Base-by-base conservation (phyloP, 1,284 basidiomycete species). In the Cerioporus squamosus region DNA sequence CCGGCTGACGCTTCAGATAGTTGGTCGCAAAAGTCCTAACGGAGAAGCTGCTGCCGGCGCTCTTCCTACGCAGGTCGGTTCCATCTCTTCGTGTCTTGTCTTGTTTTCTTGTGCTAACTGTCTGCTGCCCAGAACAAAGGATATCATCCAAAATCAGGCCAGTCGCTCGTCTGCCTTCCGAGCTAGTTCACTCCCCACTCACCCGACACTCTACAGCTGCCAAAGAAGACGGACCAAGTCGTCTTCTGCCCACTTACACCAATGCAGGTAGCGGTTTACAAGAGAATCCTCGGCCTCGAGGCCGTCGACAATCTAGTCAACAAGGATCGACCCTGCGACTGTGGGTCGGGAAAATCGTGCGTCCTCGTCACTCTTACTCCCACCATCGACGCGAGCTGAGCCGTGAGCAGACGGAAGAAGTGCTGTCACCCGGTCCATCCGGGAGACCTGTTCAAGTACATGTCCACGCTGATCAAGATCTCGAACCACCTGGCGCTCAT, bases 401-500 rank as follows among this genome's bases (percentile, higher is more conserved):
- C 6, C 17, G 8, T 44, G 3, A 36, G 43, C 62, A 92, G 89
- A 59, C 81, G 85, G 26, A 86, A 84, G 65, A 75, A 77, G 10
- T 93, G 91, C 60, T 90, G 87, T 64, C 77, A 87, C 69, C 81
- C 81, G 5, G 83, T 83, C 45, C 81, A 84, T 14, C 74, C 80
- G 20, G 85, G 81, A 0, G 86, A 88, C 55, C 76, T 90, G 15
- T 86, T 94, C 70, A 84, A 83, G 67, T 93, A 86, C 68, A 88
- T 92, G 76, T 85, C 86, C 2, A 79, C 93, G 15, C 75, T 95
- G 53, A 89, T 93, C 71, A 93, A 94, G 71, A 79, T 94, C 8
- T 91, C 92, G 6, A 96, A 96, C 66, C 94, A 95, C 67, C 79
- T 95, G 20, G 90, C 85, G 0, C 72, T 96, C 23, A 90, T 95